Evolutionary conservation across 1,139 yeast genomes (phyloP), one percentile per base, ranked within the genome.

Genomic region (Protomyces inundatus): DNA sequence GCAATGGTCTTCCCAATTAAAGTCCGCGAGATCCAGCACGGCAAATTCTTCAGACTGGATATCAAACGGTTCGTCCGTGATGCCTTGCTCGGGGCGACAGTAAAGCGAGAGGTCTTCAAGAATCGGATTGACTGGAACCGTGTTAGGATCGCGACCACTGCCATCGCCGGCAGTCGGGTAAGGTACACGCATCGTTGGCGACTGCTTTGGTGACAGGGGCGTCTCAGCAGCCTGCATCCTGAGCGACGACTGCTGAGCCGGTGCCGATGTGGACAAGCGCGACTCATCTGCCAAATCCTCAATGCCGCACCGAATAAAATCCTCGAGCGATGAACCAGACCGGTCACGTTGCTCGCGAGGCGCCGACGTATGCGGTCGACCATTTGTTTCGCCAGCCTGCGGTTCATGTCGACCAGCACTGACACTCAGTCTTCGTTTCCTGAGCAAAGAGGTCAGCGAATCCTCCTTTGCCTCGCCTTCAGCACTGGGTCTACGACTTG

Each of bases 1-100:
- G 7, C 58, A 54, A 48, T 50, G 57, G 35, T 64, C 64, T 51
- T 61, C 65, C 65, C 65, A 61, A 35, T 51, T 61, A 36, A 51
- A 64, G 14, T 64, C 66, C 12, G 55, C 54, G 14, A 57, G 48
- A 5, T 64, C 65, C 53, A 64, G 39, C 7, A 63, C 54, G 12
- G 50, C 39, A 30, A n/a, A 39, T 6, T 52, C 64, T n/a, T 33
- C n/a, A 36, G 33, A 35, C 16, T 32, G 40, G 32, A 42, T 36
- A 14, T 62, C 63, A 30, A 62, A 62, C 4, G 39, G 56, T 10
- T 40, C 50, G 37, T 35, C 45, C 16, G 48, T 9, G 14, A 56
- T 30, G 23, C 39, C 42, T 10, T 9, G 12, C 34, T 48, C 10
- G 16, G 45, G n/a, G 16, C 52, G 45, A 16, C 42, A 58, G 48